Percentiles rank a stretch among this genome's conserved stretches.
These are phyloP conservation scores for Tetraselmis chui DNA, from an alignment of 139 green algal genomes.

Conservation along the genomic window DNA sequence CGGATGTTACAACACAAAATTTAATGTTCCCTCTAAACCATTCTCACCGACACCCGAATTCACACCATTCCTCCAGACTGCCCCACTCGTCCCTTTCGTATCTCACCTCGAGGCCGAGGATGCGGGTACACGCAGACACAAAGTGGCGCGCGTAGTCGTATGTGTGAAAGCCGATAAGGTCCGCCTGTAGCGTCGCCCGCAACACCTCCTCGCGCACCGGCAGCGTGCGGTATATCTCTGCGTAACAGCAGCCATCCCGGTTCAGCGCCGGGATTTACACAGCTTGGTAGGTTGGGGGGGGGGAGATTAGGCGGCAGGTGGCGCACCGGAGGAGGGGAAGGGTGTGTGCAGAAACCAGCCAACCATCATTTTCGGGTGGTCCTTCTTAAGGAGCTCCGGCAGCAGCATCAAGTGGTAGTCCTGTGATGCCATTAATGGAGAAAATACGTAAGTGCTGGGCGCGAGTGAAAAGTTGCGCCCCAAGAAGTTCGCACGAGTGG, in stretches of 20 bases:
- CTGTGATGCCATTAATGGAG: conserved; percentile 63
- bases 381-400: conserved; percentile 80
- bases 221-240: conserved; percentile 79
- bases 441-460: no score
- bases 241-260: background rate
- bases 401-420: conserved; percentile 97
- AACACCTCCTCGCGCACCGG: conserved; percentile 82
- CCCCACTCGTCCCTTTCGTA: no score
- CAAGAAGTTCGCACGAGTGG: no score
- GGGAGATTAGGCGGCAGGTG: conserved; percentile 41
- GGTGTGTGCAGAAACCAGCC: conserved; percentile 90
- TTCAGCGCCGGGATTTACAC: conserved; percentile 77
- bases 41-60: no score
- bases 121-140: conserved; percentile 82
- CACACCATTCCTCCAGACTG: no score
- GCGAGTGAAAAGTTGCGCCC: no score
- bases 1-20: no score
- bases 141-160: conserved; percentile 95
- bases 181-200: conserved; percentile 67
- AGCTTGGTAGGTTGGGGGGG: conserved; percentile 95
- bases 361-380: conserved; percentile 69
- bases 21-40: no score
- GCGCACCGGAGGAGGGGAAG: conserved; percentile 60
- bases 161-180: conserved; percentile 88
- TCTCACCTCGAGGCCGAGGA: conserved; percentile 82